Base-by-base conservation (phyloP, 495 filamentous ascomycete genomes). In the Neurospora sp. region DNA sequence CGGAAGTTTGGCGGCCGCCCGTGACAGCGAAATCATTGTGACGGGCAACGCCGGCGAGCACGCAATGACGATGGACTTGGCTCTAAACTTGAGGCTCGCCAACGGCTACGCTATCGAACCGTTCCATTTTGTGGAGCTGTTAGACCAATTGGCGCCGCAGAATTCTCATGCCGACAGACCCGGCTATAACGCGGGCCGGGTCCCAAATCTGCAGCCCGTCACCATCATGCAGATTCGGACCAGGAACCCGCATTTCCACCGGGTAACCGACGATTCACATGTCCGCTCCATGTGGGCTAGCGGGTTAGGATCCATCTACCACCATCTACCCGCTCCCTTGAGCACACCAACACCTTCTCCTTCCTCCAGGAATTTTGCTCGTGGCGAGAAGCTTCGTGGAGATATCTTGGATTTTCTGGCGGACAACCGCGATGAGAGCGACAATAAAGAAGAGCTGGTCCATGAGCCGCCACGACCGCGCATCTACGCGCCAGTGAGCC, bases 31-130 rank as follows among this genome's bases (percentile, higher is more conserved):
- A 2, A 45, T 77, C 2, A 59, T 81, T 31, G 71, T 72, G 0
- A 81, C 79, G 16, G 79, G 77, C 20, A 81, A 81, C 65, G 78
- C 79, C 4, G 79, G 79, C 31, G 79, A 81, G 47, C 79, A 81
- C 70, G 78, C 78, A 69, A 77, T 81, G 77, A 77, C 77, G 20
- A 77, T 81, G 77, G 69, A 39, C 10, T 39, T 81, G 44, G 79
- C 75, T 0, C 39, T 76, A 12, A 79, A 74, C 71, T 61, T 78
- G 61, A 40, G 74, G 35, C 27, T 75, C 70, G 79, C 78, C 4
- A 75, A 75, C 69, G 79, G 79, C 31, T 81, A 81, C 45, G 78
- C 78, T 70, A 76, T 81, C 68, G 79, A 81, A 73, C 78, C 79
- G 8, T 81, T 77, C 38, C 79, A 81, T 42, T 77, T 73, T 38